These are phyloP conservation scores for Lactifluus volemus DNA, from an alignment of 768 basidiomycete species.

Conservation along the genomic window DNA sequence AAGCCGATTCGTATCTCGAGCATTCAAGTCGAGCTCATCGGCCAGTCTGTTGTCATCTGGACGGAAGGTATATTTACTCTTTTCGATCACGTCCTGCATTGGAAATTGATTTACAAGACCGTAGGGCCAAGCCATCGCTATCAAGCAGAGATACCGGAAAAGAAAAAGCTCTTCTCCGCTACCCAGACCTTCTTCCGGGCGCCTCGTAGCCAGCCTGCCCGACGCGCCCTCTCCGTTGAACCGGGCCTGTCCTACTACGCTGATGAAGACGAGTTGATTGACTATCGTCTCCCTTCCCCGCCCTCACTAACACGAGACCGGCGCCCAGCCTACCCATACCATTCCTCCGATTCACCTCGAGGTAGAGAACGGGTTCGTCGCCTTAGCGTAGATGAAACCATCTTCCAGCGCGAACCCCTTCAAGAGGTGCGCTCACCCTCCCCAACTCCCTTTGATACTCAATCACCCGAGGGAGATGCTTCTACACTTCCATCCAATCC, in stretches of 20 bases:
- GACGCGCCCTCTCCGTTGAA: slow-evolving; percentile 41
- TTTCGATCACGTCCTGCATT: slow-evolving; percentile 5
- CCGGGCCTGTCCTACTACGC: slow-evolving; percentile 41
- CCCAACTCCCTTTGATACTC: slow-evolving; percentile 25
- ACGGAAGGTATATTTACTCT: slow-evolving; percentile 59
- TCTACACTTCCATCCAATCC: neutral
- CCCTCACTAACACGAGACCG: neutral
- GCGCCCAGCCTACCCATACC: neutral
- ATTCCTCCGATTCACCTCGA: neutral
- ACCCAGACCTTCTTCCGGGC: slow-evolving; percentile 69
- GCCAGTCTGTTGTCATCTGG: slow-evolving; percentile 66
- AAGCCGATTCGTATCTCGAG: slow-evolving; percentile 84
- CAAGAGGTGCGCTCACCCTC: slow-evolving; percentile 21
- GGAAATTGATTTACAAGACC: slow-evolving; percentile 12
- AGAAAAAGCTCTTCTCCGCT: slow-evolving; percentile 64
- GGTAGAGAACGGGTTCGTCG: slow-evolving; percentile 21
- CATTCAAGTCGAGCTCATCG: slow-evolving; percentile 74
- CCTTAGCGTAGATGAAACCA: slow-evolving; percentile 24
- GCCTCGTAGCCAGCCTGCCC: slow-evolving; percentile 30
- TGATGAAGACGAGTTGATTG: slow-evolving; percentile 30
- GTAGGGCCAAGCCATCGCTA: slow-evolving; percentile 46
- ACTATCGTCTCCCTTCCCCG: slow-evolving; percentile 27
- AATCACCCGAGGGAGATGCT: neutral
- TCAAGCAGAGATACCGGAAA: slow-evolving; percentile 48
- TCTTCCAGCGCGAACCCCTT: slow-evolving; percentile 22